Evolutionary conservation across 139 green algal genomes (phyloP), one percentile per base, ranked within the genome.

Genomic region (Coccomyxa sp.): DNA sequence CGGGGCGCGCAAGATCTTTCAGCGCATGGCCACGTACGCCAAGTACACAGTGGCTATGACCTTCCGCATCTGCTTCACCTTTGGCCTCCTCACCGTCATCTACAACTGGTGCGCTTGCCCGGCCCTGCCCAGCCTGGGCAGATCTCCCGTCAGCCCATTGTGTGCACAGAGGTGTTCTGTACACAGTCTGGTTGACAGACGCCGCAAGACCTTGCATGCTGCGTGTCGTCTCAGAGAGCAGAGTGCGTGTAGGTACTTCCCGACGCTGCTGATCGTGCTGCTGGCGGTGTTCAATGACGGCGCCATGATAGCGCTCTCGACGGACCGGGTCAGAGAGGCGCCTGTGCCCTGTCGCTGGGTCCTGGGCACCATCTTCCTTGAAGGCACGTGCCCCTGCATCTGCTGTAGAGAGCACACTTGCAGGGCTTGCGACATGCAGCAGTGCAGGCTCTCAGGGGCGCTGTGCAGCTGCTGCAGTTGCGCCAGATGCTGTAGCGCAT

Each of bases 261-360:
- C 91, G 55, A 94, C 90, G 69, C 91, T 97, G 40, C 83, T 96
- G 7, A 94, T 96, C 74, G 92, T 97, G 69, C 87, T 97, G 72
- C 85, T 97, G 84, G 92, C 92, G 5, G 91, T 95, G 18, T 94
- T 97, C 89, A 97, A 97, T 71, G 92, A 97, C 64, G 92, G 92
- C 40, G 91, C 92, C 76, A 95, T 96, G 90, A 96, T 96, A 82
- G 90, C 91, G 16, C 86, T 96, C 55, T 91, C 90, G 71, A 95
- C 95, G 83, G 89, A 95, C 74, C 83, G 81, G 24, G 92, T 96
- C 34, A 76, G 68, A 7, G 72, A 91, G 70, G 86, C 73, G 14
- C 80, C 70, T 38, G 71, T 86, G 55, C 92, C 92, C 55, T 93
- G 95, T 81, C 76, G 74, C 54, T 96, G 92, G 92, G 88, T 92